Base-by-base conservation (phyloP, 2,329 filamentous ascomycete species). In the Cladosporium sp. region DNA sequence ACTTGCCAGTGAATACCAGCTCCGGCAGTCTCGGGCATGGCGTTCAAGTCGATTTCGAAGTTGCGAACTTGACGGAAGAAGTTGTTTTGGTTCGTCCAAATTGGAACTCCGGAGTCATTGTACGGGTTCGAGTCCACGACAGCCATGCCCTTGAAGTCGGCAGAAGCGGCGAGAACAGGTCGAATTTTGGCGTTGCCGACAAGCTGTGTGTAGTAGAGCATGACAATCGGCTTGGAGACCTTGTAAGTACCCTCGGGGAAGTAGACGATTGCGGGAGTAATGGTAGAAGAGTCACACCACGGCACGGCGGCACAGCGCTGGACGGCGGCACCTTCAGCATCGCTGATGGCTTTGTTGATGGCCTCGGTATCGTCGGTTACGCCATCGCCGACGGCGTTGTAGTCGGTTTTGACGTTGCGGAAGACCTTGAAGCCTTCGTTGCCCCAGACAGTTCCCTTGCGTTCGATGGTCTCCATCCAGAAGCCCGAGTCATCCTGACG, bases 161-260 rank as follows among this genome's bases (percentile, higher is more conserved):
- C 43, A 4, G 73, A 70, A 3, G 77, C 80, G 54, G 77, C 74
- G 19, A 84, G 67, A 4, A 73, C 73, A 0, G 92, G 90, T 11
- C 84, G 70, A 55, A 79, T 74, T 60, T 80, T 61, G 41, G 85
- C 83, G 72, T 96, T 89, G 49, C 92, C 92, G 24, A 96, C 77
- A 55, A 97, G 81, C 68, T 96, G 90, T 7, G 91, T 95, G 75
- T 96, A 96, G 77, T 97, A 97, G 70, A 85, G 86, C 67, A 90
- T 86, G 45, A 90, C 72, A 58, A 97, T 82, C 18, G 92, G 88
- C 62, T 76, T 79, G 65, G 83, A 89, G 60, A 97, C 84, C 15
- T 87, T 64, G 65, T 96, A 97, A 51, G 84, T 95, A 58, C 92
- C 91, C 9, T 88, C 77, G 34, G 90, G 91, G 75, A 97, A 95